phyloP scores from a whole-genome alignment of 1,139 yeast genomes.

The Pichia sp. region DNA sequence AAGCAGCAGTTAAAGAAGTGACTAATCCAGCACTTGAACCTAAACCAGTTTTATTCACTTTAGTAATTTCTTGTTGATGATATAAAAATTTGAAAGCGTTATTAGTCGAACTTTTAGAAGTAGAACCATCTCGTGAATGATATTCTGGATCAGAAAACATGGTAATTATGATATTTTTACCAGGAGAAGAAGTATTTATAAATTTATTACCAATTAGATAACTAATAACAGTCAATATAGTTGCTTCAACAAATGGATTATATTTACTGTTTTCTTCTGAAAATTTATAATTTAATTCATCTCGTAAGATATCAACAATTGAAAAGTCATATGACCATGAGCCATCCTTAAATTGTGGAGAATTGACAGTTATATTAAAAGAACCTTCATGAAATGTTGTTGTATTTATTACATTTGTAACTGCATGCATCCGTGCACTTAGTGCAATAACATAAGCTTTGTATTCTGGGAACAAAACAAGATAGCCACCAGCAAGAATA shows the following conservation, averaged over 20 bases:
- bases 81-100: conserved; percentile 45
- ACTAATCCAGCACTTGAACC: conserved; percentile 96
- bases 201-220: conserved; percentile 34
- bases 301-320: not conserved
- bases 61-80: conserved; percentile 53
- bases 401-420: conserved; percentile 21
- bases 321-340: conserved; percentile 53
- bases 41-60: conserved; percentile 88
- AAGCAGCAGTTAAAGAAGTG: conserved; percentile 68
- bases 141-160: conserved; percentile 85
- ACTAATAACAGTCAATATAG: conserved; percentile 48
- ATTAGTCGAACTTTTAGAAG: conserved; percentile 30
- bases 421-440: conserved; percentile 85
- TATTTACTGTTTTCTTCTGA: conserved; percentile 21
- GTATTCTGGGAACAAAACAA: conserved; percentile 75
- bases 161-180: conserved; percentile 39
- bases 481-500: conserved; percentile 86
- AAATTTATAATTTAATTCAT: conserved; percentile 3
- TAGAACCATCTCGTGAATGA: conserved; percentile 63
- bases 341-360: conserved; percentile 77
- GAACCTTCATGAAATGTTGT: conserved; percentile 7
- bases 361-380: conserved; percentile 41
- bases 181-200: conserved; percentile 29
- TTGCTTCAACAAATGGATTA: conserved; percentile 76
- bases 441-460: conserved; percentile 80